phyloP scores from a whole-genome alignment of 768 basidiomycete species.

The Chalciporus pseudorubinellus region DNA sequence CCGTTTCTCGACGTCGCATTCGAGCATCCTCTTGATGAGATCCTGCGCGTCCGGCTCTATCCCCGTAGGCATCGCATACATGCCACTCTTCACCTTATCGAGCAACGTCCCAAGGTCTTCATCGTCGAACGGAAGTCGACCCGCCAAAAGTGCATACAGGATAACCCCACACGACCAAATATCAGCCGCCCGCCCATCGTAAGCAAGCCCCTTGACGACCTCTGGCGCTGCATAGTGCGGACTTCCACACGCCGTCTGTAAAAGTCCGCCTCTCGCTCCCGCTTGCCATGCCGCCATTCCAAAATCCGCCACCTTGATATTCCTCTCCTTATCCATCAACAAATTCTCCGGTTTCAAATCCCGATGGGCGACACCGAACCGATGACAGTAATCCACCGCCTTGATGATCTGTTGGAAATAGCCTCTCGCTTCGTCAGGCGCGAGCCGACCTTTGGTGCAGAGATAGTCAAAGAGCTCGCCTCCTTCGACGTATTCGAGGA shows the following conservation, averaged over 20 bases:
- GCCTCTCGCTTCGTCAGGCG: slow-evolving; percentile 66
- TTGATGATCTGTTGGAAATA: slow-evolving; percentile 95
- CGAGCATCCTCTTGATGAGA: slow-evolving; percentile 78
- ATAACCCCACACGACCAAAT: slow-evolving; percentile 98
- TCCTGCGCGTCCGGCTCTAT: slow-evolving; percentile 72
- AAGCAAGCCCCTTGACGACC: slow-evolving; percentile 77
- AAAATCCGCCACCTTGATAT: slow-evolving; percentile 95
- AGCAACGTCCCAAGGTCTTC: slow-evolving; percentile 77
- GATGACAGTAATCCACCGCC: slow-evolving; percentile 89
- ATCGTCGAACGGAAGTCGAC: slow-evolving; percentile 90
- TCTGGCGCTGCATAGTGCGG: slow-evolving; percentile 96
- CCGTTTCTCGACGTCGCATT: slow-evolving; percentile 66
- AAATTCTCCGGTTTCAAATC: slow-evolving; percentile 96
- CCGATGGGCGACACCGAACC: slow-evolving; percentile 92
- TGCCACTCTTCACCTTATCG: slow-evolving; percentile 73
- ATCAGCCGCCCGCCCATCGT: slow-evolving; percentile 85
- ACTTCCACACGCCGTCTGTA: slow-evolving; percentile 88
- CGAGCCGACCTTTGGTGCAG: slow-evolving; percentile 71
- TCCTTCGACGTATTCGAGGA: slow-evolving; percentile 92
- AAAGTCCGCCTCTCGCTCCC: slow-evolving; percentile 50
- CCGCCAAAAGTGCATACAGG: slow-evolving; percentile 83
- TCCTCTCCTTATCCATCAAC: slow-evolving; percentile 75
- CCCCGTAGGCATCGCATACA: slow-evolving; percentile 69
- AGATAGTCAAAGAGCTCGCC: slow-evolving; percentile 95
- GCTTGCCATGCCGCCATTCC: slow-evolving; percentile 96